phyloP scores from a whole-genome alignment of 1,139 yeast genomes.

The Zygosaccharomyces pseudobailii region DNA sequence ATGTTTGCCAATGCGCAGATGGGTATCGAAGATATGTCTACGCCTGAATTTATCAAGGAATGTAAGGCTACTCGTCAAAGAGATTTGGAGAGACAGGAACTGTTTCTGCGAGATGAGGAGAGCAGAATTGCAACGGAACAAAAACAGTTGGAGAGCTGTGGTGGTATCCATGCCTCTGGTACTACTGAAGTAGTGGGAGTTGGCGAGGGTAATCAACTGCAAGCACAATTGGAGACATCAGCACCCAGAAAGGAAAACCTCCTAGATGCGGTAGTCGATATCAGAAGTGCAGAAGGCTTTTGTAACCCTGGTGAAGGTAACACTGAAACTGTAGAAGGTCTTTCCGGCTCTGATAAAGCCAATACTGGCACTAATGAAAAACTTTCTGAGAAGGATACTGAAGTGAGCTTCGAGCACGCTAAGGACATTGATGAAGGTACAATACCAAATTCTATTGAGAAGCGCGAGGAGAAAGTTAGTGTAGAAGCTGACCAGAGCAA shows the following conservation, averaged over 20 bases:
- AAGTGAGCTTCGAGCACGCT: background rate
- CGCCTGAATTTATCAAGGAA: slow-evolving; percentile 66
- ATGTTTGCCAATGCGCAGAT: slow-evolving; percentile 96
- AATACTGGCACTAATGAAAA: no score
- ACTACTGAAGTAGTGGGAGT: slow-evolving; percentile 16
- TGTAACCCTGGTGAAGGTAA: background rate
- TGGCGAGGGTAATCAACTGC: slow-evolving; percentile 30
- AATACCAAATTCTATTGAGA: background rate
- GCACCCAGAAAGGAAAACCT: background rate
- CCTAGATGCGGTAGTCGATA: background rate
- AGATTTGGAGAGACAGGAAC: slow-evolving; percentile 53
- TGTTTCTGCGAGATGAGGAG: slow-evolving; percentile 38
- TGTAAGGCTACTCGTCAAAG: slow-evolving; percentile 72
- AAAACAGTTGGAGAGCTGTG: slow-evolving; percentile 8
- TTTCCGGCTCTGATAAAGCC: no score
- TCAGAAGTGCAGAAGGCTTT: background rate
- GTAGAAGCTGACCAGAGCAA: background rate
- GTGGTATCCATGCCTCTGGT: slow-evolving; percentile 2
- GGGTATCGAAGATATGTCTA: slow-evolving; percentile 83
- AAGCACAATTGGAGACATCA: slow-evolving; percentile 16
- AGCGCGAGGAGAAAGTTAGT: background rate
- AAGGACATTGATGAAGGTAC: no score
- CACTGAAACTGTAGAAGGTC: background rate
- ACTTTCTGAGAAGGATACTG: background rate
- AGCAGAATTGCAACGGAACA: slow-evolving; percentile 18